Base-by-base conservation (phyloP, 1,284 basidiomycete species). In the Ustilago trichophora region DNA sequence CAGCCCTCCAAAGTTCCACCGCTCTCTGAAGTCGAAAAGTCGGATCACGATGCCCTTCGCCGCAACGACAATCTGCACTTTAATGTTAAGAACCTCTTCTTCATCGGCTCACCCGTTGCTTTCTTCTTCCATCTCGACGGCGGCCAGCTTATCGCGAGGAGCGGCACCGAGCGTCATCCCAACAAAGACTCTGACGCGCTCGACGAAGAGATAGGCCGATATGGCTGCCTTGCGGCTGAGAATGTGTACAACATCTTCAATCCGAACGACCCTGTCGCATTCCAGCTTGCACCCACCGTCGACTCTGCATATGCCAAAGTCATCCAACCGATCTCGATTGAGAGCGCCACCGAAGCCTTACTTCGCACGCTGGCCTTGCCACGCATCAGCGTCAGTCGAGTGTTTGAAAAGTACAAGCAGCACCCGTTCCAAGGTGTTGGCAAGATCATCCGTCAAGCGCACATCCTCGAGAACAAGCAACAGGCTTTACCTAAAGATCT, bases 71-170 rank as follows among this genome's bases (percentile, higher is more conserved):
- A 65, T 18, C 47, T 78, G 13, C 70, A 74, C 26, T 78, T 78
- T 81, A 84, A 85, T 49, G 83, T 83, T 13, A 83, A 83, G 62
- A 83, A 83, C 48, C 77, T 86, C n/a, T 87, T 85, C 78, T 81
- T 85, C 16, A 82, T 83, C n/a, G 86, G 86, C 6, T 85, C 84
- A 46, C 86, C 86, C 2, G 76, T 86, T 1, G 84, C 85, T 0
- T 81, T 87, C 35, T 86, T 86, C 74, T 77, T 86, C 13, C 85
- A 85, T 59, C 78, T 87, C 2, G 83, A 85, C 49, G 84, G 85
- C 37, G 83, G 84, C 0, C 85, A 86, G 64, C 72, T 86, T 13
- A 85, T 86, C 63, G 85, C 86, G 0, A 77, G 86, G 18, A 57
- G 82, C 22, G 84, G 84, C 46, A 68, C 84, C 24, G 83, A 84